Base-by-base conservation (phyloP, 345 rosid species). In the Reutealis trisperma region DNA sequence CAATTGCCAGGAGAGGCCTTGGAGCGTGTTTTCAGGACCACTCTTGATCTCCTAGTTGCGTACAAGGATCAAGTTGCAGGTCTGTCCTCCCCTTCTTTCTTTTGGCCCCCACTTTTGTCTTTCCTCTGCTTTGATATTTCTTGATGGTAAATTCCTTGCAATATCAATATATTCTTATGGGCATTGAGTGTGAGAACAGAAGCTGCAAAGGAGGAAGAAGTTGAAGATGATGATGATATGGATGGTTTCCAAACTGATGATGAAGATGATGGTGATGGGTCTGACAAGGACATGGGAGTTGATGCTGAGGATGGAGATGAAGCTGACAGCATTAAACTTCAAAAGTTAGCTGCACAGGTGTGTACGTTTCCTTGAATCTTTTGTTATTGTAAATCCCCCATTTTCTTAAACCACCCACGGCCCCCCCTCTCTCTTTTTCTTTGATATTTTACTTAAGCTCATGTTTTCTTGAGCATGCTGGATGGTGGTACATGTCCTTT, bases 51-150 rank as follows among this genome's bases (percentile, higher is more conserved):
- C 73, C 82, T 96, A 65, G 90, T 94, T 81, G 90, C 91, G 32
- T 96, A 94, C 85, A 94, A 91, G 77, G 91, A 94, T 79, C 99
- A 96, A 90, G 88, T 96, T 86, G 92, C 94, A 83, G 99, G 99
- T 96, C 63, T 67, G n/a, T 47, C 58, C 44, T 10, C n/a, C n/a
- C 41, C 59, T 49, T 2, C 14, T 44, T 64, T 61, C 16, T 42
- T 8, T 15, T 70, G 12, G 25, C 12, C 27, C 6, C 49, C 41
- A 24, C 24, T 45, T 12, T 52, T 60, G 37, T 15, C 62, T 54
- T 0, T 21, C 58, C 71, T 65, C 52, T 18, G 71, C 55, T 47
- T 75, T 63, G 27, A 71, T 71, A 66, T 63, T 45, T 52, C 24
- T 51, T 60, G 32, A 54, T 24, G 25, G 45, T 69, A 75, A 76